Evolutionary conservation across 2,329 filamentous ascomycete genomes (phyloP), one percentile per base, ranked within the genome.

Genomic region (Penicillium nordicum): DNA sequence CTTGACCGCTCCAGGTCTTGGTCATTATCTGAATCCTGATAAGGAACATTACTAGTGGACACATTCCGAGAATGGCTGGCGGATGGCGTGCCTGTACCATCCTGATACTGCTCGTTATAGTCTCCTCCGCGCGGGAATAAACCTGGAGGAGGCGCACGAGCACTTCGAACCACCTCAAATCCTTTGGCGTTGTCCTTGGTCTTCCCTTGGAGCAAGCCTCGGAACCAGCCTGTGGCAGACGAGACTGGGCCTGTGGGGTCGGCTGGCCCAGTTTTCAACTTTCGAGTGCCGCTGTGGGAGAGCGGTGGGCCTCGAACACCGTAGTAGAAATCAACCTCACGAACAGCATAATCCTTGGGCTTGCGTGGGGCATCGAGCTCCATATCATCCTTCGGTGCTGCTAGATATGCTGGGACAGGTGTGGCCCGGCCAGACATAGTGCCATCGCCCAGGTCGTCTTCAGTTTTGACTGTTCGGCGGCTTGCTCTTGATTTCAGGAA

Each of bases 271-370:
- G 94, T 99, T 67, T 94, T 93, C 49, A 97, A 80, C 70, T 90
- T 93, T 48, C 94, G 84, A 21, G 89, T 91, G 0, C 89, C 88
- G 3, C 86, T 86, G 58, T 91, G 89, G 1, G 91, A 92, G 12
- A 97, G 78, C 1, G 93, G 91, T 21, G 92, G 90, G 0, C 94
- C 94, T 34, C 94, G 86, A 18, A 96, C 89, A 10, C 92, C 89
- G 67, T 99, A 97, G 75, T 97, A 97, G 67, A 96, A 96, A 72
- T 99, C 94, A 0, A 95, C 91, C 73, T 99, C 94, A 54, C 94
- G 88, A 0, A 93, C 94, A 2, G 92, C 88, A 69, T 97, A 97
- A 69, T 99, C 93, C 1, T 89, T 87, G 45, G 85, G 55, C 75
- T 78, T 62, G 64, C 72, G 60, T 61, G 74, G 72, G 49, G 82